Evolutionary conservation across 805 yeast species (phyloP), one percentile per base, ranked within the genome.

Genomic region (Zygoascus biomembranicola): DNA sequence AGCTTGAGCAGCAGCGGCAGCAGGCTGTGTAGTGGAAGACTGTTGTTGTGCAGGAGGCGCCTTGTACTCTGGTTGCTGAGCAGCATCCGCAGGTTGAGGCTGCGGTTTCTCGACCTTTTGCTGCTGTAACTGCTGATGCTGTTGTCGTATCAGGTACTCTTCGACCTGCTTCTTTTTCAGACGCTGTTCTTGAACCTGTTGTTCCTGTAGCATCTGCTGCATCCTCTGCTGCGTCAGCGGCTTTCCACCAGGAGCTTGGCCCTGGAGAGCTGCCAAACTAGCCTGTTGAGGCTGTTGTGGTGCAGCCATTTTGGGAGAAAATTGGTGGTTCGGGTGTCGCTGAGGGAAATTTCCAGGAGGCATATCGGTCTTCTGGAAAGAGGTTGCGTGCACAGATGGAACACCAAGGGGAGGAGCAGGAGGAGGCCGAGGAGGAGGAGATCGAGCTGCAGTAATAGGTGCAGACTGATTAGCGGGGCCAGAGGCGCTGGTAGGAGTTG

Each of bases 391-490:
- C 11, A 65, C 68, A 1, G 67, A 59, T 3, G 66, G 62, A 11
- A 66, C 70, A 0, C 70, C 71, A 14, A 69, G 70, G 57, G 75
- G 76, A 61, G 75, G 78, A 62, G 70, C 75, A 52, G 72, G 72
- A 2, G 72, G 68, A 1, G 73, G 73, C 20, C 73, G 57, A 1
- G 72, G 72, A 2, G 73, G 71, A 4, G 73, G 69, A 0, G 70
- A 49, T n/a, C 42, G 47, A 13, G 32, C 8, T 9, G 50, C 41
- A n/a, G 39, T 49, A 18, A 57, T 52, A 11, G 41, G 43, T 39
- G 42, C 52, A n/a, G 39, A n/a, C 26, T 14, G 18, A n/a, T 16
- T 16, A 14, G 4, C 10, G 10, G 43, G 51, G 39, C 8, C 8
- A 47, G 56, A n/a, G 2, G 42, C 43, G 1, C 19, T 49, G 10